Conservation (phyloP, 306 rosid genomes). For the Medicago lupulina region DNA sequence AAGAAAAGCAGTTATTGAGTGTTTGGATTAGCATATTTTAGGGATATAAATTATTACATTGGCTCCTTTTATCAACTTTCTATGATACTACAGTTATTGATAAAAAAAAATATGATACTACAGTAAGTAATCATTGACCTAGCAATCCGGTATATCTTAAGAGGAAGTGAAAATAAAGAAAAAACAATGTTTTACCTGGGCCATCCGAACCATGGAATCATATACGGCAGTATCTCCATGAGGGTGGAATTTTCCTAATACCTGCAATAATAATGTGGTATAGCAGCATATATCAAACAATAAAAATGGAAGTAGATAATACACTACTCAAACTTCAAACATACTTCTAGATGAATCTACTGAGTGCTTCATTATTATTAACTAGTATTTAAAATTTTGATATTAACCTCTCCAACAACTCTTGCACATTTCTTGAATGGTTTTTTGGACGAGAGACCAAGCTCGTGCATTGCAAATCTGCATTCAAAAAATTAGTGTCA, state of each 20-base stretch:
- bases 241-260: conserved; percentile 94
- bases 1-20: conserved; percentile 16
- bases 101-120: background rate
- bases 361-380: background rate
- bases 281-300: conserved; percentile 25
- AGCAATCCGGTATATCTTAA: background rate
- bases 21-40: conserved; percentile 1
- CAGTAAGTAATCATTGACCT: background rate
- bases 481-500: conserved; percentile 40
- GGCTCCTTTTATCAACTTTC: conserved; percentile 10
- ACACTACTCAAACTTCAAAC: conserved; percentile 25
- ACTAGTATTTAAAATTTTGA: conserved; percentile 29
- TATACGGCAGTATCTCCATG: conserved; percentile 96
- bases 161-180: conserved; percentile 25
- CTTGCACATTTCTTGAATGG: conserved; percentile 98
- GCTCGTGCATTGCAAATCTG: conserved; percentile 98
- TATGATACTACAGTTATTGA: background rate
- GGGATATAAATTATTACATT: background rate
- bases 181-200: conserved; percentile 68
- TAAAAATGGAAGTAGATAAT: background rate
- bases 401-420: conserved; percentile 97
- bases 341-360: conserved; percentile 29
- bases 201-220: conserved; percentile 97
- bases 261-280: conserved; percentile 56
- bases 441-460: conserved; percentile 83